phyloP scores from a whole-genome alignment of 176 grass and related monocot genomes.

The Dactylis glomerata region DNA sequence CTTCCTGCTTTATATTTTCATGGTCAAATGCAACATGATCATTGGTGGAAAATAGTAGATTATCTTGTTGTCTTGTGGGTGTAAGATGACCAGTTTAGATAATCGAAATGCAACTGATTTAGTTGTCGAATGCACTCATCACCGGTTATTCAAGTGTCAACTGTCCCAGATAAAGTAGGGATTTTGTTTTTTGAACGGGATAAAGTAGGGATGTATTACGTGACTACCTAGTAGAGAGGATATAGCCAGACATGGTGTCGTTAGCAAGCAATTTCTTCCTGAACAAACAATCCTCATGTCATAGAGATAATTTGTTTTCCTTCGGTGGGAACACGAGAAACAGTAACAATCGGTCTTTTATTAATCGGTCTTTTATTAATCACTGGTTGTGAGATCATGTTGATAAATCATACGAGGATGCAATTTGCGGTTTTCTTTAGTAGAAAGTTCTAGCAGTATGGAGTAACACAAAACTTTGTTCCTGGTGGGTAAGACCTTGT shows the following conservation, averaged over 20 bases:
- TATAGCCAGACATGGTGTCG: not conserved
- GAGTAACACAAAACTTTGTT: not conserved
- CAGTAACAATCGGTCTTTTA: not conserved
- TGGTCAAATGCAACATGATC: not conserved
- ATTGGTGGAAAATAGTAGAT: not conserved
- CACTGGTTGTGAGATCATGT: not conserved
- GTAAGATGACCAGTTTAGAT: not conserved
- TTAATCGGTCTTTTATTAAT: not conserved
- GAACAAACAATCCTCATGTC: conserved; percentile 7
- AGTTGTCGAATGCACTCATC: conserved; percentile 2
- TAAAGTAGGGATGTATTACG: not conserved
- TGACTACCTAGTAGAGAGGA: not conserved
- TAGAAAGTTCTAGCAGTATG: not conserved
- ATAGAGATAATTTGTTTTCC: not conserved
- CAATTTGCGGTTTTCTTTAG: conserved; percentile 2
- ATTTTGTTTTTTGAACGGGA: too few species aligned
- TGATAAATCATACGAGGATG: not conserved
- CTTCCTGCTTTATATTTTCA: not conserved
- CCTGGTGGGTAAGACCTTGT: conserved; percentile 3
- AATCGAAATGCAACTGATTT: not conserved
- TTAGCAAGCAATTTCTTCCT: not conserved
- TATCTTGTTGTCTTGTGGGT: not conserved
- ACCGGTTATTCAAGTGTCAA: not conserved
- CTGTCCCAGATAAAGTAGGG: not conserved
- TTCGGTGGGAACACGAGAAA: not conserved